Conservation (phyloP, 1,139 yeast species). For the Pichia sp. region DNA sequence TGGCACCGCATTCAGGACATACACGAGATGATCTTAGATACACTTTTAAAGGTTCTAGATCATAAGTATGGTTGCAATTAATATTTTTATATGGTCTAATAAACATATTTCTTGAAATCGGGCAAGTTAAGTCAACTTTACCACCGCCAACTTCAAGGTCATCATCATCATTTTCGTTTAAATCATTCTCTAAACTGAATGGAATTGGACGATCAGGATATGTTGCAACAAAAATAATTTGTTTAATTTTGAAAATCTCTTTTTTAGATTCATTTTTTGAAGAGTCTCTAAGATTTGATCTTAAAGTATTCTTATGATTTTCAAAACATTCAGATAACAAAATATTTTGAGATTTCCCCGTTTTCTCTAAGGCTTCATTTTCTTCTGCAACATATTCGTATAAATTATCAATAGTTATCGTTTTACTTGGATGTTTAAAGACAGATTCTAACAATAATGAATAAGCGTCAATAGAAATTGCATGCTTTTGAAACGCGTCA, state of each 20-base stretch:
- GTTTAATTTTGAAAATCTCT: conserved; percentile 13
- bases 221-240: conserved; percentile 23
- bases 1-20: conserved; percentile 48
- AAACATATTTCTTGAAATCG: conserved; percentile 49
- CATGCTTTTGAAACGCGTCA: conserved; percentile 8
- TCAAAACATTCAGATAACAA: conserved; percentile 2
- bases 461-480: conserved; percentile 10
- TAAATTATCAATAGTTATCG: conserved; percentile 9
- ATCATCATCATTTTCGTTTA: conserved; percentile 29
- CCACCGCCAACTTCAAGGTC: conserved; percentile 62
- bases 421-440: conserved; percentile 1
- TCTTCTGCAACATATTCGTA: conserved; percentile 7
- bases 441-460: conserved; percentile 1
- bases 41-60: conserved; percentile 37
- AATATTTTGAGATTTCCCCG: background rate
- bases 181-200: conserved; percentile 8
- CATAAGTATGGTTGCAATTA: conserved; percentile 58
- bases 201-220: conserved; percentile 33
- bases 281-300: background rate
- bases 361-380: conserved; percentile 1
- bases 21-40: conserved; percentile 28
- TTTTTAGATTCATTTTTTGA: background rate
- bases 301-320: background rate
- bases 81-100: conserved; percentile 47
- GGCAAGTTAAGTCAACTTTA: conserved; percentile 55